These are phyloP conservation scores for Sporothrix phasma DNA, from an alignment of 2,329 filamentous ascomycete genomes.

Conservation along the genomic window DNA sequence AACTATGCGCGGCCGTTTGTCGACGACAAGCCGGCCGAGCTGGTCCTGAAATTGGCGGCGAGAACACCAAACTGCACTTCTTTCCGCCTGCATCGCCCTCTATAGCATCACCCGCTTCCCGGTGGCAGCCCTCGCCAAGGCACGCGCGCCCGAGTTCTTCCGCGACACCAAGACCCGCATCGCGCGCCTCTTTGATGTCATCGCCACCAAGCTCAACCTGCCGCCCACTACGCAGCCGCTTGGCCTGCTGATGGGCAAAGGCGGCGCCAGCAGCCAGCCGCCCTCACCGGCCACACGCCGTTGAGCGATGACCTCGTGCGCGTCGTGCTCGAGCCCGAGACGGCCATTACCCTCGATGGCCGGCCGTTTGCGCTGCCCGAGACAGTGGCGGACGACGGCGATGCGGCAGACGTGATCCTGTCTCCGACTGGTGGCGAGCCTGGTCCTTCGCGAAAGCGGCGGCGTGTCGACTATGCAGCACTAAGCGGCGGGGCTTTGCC, in stretches of 20 bases:
- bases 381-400: neutral
- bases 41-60: constrained; percentile 73
- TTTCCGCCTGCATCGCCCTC: constrained; percentile 16
- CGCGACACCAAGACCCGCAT: constrained; percentile 60
- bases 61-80: constrained; percentile 50
- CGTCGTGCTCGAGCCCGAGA: constrained; percentile 50
- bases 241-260: constrained; percentile 56
- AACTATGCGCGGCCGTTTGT: constrained; percentile 77
- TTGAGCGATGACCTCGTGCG: constrained; percentile 61
- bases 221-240: constrained; percentile 49
- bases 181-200: constrained; percentile 63
- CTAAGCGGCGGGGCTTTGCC: constrained; percentile 30
- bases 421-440: constrained; percentile 11
- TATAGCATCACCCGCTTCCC: neutral
- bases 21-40: constrained; percentile 62
- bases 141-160: constrained; percentile 63
- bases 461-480: constrained; percentile 27
- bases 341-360: constrained; percentile 51
- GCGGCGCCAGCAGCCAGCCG: constrained; percentile 51
- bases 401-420: neutral
- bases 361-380: constrained; percentile 30
- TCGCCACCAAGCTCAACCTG: constrained; percentile 70
- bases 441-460: constrained; percentile 20
- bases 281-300: constrained; percentile 57
- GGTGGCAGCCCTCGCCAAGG: constrained; percentile 15